These are phyloP conservation scores for Mycena latifolia DNA, from an alignment of 768 basidiomycete species.

Conservation along the genomic window DNA sequence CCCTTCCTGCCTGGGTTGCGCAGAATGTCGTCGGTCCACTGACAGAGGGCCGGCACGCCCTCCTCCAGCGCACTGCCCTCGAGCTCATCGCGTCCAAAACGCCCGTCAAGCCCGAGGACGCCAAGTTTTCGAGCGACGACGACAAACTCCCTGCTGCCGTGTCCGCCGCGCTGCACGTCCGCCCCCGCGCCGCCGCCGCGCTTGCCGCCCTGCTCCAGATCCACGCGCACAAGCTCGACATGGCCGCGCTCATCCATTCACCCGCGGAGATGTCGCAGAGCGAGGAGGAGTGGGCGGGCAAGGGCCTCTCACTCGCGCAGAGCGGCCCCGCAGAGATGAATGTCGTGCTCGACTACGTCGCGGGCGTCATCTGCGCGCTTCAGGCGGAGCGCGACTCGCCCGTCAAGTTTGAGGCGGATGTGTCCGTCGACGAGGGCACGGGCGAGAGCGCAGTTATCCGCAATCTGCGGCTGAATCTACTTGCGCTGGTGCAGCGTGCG, in stretches of 20 bases:
- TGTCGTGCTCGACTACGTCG: conserved; percentile 70
- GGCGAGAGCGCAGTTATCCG: conserved; percentile 49
- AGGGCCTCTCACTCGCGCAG: conserved; percentile 23
- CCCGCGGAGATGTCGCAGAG: conserved; percentile 63
- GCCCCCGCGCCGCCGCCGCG: conserved; percentile 55
- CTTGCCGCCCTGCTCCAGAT: conserved; percentile 57
- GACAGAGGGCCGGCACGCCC: conserved; percentile 60
- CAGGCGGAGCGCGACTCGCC: conserved; percentile 19
- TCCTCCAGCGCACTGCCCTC: conserved; percentile 56
- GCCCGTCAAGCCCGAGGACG: conserved; percentile 16
- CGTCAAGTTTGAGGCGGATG: conserved; percentile 24
- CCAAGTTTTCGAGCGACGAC: background rate
- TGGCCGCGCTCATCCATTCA: conserved; percentile 60
- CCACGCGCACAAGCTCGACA: conserved; percentile 62
- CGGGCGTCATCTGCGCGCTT: conserved; percentile 55
- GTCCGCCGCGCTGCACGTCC: conserved; percentile 54
- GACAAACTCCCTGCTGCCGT: conserved; percentile 46
- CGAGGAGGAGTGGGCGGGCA: conserved; percentile 66
- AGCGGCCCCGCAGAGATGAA: conserved; percentile 59
- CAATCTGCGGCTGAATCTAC: conserved; percentile 76
- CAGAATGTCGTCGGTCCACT: conserved; percentile 58
- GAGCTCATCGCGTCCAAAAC: conserved; percentile 39
- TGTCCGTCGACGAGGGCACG: conserved; percentile 33
- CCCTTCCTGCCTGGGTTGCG: conserved; percentile 58
- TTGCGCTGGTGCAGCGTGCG: conserved; percentile 83